Base-by-base conservation (phyloP, 768 basidiomycete species). In the Mycena olivaceomarginata region DNA sequence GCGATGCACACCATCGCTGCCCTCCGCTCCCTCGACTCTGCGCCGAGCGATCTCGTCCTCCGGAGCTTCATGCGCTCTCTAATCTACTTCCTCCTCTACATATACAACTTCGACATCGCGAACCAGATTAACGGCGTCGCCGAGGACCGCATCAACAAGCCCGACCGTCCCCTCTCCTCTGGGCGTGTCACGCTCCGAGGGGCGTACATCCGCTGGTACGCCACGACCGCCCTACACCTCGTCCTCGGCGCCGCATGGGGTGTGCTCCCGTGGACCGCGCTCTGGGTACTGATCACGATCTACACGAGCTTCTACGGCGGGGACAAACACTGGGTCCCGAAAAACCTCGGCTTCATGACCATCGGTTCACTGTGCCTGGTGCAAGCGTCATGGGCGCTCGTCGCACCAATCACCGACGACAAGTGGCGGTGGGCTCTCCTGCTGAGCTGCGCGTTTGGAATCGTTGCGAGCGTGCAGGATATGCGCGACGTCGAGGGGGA, bases 401-500 rank as follows among this genome's bases (percentile, higher is more conserved):
- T 57, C 57, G 77, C 77, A 13, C 77, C 73, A 1, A 60, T 78
- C 56, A 67, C 73, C 5, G 22, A 10, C 13, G 65, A 39, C 15
- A 48, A 78, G 60, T 65, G 60, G 68, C 73, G 65, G 0, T 75
- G 77, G 73, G 77, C 57, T 4, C 2, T 75, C 8, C 56, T 78
- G 40, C 41, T 75, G 5, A 75, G 77, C 74, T 79, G 73, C 37
- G 83, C 86, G 11, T 84, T 88, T 57, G 77, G 85, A 4, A 85
- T 87, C 3, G 88, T 88, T 2, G 85, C 87, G 15, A 88, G 88
- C 63, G 83, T 86, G 6, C 77, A 78, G 81, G 89, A 89, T 69
- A 88, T 87, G 72, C 86, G 87, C 48, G 89, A 89, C 72, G 76
- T 84, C 16, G 80, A 81, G 20, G 88, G 89, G 0, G 89, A 89